Base-by-base conservation (phyloP, 257 asterid genomes). In the Salvia miltiorrhiza region DNA sequence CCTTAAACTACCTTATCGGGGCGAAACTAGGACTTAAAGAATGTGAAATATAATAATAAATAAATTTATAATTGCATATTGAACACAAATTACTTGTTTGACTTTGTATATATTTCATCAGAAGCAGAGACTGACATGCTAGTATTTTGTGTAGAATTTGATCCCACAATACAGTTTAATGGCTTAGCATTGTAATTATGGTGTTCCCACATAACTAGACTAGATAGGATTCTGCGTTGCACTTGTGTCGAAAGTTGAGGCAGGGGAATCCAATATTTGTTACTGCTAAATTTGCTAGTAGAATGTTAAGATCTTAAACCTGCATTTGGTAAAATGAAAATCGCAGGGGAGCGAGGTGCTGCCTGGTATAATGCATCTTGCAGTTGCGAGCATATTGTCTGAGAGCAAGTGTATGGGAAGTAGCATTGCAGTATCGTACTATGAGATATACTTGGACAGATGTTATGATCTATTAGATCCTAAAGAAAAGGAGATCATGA, bases 361-460 rank as follows among this genome's bases (percentile, higher is more conserved):
- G n/a, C 97, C 96, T 35, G 97, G 99, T 71, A 63, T 93, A 45
- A 79, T 88, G 88, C 86, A 86, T n/a, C 92, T 87, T 49, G 86
- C 93, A 21, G 78, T 93, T 70, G 69, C 86, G 33, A 70, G 52
- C 52, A 81, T 88, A 74, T 80, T 90, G 60, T 81, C 88, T 1
- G 74, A 73, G 78, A 76, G 86, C 74, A 69, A 66, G 52, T 47
- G 37, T 58, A 80, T 83, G 2, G 73, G 79, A 74, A 83, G 86
- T 63, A 78, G 58, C 2, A 48, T 77, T 73, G 64, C 79, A 2
- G 67, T 93, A 33, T 93, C 99, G 9, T 93, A 88, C 85, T 93
- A 88, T 47, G 97, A 90, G 80, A 83, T 93, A 65, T 93, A 93
- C 77, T 70, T 90, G 77, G 99, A 88, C 23, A 88, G 74, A 56